Conservation (phyloP, 805 yeast species). For the Kazachstania martiniae region DNA sequence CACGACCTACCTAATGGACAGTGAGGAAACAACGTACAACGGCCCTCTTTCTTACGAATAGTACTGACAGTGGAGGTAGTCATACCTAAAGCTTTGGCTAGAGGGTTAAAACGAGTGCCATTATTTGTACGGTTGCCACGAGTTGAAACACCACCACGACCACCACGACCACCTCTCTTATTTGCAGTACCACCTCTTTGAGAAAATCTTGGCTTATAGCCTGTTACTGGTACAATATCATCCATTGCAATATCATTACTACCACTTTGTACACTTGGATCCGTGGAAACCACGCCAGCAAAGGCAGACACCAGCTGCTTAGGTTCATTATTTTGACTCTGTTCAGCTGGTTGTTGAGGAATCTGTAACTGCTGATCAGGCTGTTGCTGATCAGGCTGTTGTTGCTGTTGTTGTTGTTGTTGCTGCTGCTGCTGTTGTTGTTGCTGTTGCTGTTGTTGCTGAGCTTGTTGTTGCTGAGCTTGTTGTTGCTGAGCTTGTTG, state of each 20-base stretch:
- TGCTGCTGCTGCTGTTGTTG: slow-evolving; percentile 8
- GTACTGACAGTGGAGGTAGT: slow-evolving; percentile 19
- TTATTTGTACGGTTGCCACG: slow-evolving; percentile 15
- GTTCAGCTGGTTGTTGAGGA: slow-evolving; percentile 9
- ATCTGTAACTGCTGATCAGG: slow-evolving; percentile 8
- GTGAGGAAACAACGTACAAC: slow-evolving; percentile 64
- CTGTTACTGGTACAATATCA: slow-evolving; percentile 6
- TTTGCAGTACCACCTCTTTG: slow-evolving; percentile 14
- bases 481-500: slow-evolving; percentile 8
- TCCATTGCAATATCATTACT: slow-evolving; percentile 7
- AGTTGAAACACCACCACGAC: slow-evolving; percentile 13
- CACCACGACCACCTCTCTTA: slow-evolving; percentile 9
- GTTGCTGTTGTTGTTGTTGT: slow-evolving; percentile 8
- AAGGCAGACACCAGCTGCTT: slow-evolving; percentile 21
- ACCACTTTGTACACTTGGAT: slow-evolving; percentile 6
- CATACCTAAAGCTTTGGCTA: slow-evolving; percentile 31
- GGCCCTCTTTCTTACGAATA: slow-evolving; percentile 43
- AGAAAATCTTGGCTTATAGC: slow-evolving; percentile 13
- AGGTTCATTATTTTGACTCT: slow-evolving; percentile 7
- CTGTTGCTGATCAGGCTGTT: slow-evolving; percentile 8
- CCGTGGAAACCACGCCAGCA: slow-evolving; percentile 17
- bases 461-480: slow-evolving; percentile 5
- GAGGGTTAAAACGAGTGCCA: slow-evolving; percentile 28
- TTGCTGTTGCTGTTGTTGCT: slow-evolving; percentile 6
- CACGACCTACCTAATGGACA: slow-evolving; percentile 58